Base-by-base conservation (phyloP, 768 basidiomycete genomes). In the Collybia sp. region DNA sequence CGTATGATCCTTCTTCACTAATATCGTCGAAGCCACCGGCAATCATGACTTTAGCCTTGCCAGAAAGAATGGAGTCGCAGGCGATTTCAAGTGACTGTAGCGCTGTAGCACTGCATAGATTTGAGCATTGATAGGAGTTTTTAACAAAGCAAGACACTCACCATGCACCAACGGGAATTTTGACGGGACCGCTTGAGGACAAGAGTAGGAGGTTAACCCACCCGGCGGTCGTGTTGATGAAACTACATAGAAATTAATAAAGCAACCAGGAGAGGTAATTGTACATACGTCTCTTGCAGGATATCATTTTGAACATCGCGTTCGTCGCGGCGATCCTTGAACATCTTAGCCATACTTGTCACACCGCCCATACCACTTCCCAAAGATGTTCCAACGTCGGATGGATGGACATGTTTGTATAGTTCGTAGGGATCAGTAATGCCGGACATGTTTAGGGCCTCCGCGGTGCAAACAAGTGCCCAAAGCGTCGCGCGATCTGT, bases 81-180 rank as follows among this genome's bases (percentile, higher is more conserved):
- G 93, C 96, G 55, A 99, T 98, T 64, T 99, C 96, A 30, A 99
- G 70, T 5, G 96, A 99, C 67, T 99, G 96, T 20, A 99, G 76
- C 19, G 95, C 96, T 12, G 96, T 99, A 18, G 96, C 96, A 58
- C 91, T 92, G 53, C 3, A 45, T 34, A 43, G 25, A 47, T 41
- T 40, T 44, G 46, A 20, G 37, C 12, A 37, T 43, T 40, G 56
- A 45, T 19, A 18, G n/a, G 39, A 40, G 41, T n/a, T 20, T 53
- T 3, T 15, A 3, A 18, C 17, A 37, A 33, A 30, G 12, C 40
- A 31, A 44, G 2, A 63, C 82, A 58, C 25, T 8, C 61, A 92
- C 91, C 96, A 99, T 49, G 96, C 96, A 48, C 96, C 96, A 49
- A 99, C 96, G 43, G 96, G 96, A 57, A 98, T 96, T 74, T 99